Evolutionary conservation across 306 rosid genomes (phyloP), one percentile per base, ranked within the genome.

Genomic region (Corylus heterophylla): DNA sequence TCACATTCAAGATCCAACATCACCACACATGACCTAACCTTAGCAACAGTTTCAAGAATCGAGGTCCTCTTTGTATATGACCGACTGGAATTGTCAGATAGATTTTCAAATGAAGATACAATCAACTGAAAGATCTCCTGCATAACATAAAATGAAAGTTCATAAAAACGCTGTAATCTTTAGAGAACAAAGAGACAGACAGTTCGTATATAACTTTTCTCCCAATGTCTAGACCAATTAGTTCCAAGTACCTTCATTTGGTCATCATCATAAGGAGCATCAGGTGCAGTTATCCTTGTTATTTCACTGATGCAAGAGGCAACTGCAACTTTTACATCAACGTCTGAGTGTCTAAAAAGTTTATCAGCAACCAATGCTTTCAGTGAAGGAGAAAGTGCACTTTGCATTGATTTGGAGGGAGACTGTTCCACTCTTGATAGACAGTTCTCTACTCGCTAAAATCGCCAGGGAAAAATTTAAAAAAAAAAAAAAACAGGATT

Each of bases 1-100:
- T 92, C 97, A 69, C 97, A 92, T 69, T 94, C 97, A 73, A 94
- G 96, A 87, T 94, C 98, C 77, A 94, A 82, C 98, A 94, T 94
- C 59, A 94, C 97, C 62, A 92, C 97, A 58, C 98, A 94, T 1
- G 95, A 92, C 85, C 98, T 85, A 79, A 94, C 97, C 84, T 92
- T 94, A 0, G 97, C 97, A 84, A 92, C 97, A 56, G 97, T 92
- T 84, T 94, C 97, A 37, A 94, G 92, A 79, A 94, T 92, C 8
- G 97, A 77, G 59, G 77, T 74, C 78, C 95, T 87, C 91, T 91
- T 94, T 61, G 61, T 44, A 79, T 83, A 92, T 39, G 97, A 92
- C 13, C 80, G 92, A 74, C 93, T 88, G 44, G 87, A 82, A 80
- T 86, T 77, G 79, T 94, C 97, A 77, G 82, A 61, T 42, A 94